These are phyloP conservation scores for Cladosporium sp. DNA, from an alignment of 2,329 filamentous ascomycete species.

Conservation along the genomic window DNA sequence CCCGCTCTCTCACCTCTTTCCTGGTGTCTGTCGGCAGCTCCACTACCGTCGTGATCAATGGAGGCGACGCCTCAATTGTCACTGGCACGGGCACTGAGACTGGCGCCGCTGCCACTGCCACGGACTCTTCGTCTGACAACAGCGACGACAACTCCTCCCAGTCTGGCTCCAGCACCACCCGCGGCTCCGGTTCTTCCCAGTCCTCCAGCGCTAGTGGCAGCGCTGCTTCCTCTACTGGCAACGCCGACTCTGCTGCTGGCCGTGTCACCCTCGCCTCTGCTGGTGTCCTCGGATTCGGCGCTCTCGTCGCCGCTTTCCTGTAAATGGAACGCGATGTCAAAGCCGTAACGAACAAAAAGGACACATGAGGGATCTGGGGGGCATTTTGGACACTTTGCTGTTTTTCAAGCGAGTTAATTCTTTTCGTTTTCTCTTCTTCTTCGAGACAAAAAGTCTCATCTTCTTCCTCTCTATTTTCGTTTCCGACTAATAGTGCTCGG, in stretches of 20 bases:
- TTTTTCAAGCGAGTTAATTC: slow-evolving; percentile 7
- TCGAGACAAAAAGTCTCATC: neutral
- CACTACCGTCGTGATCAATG: slow-evolving; percentile 28
- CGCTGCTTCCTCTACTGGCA: slow-evolving; percentile 13
- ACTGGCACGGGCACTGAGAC: slow-evolving; percentile 17
- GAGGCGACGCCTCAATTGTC: slow-evolving; percentile 18
- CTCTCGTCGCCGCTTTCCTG: slow-evolving; percentile 34
- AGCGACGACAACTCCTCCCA: slow-evolving; percentile 15
- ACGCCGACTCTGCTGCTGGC: slow-evolving; percentile 23
- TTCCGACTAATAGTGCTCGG: neutral
- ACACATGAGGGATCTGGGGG: slow-evolving; percentile 3
- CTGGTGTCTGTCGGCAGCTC: slow-evolving; percentile 29
- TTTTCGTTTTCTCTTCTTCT: slow-evolving; percentile 7
- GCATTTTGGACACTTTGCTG: slow-evolving; percentile 8
- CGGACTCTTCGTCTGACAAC: slow-evolving; percentile 15
- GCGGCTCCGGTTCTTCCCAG: slow-evolving; percentile 11
- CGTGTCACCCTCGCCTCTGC: slow-evolving; percentile 30
- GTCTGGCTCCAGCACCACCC: slow-evolving; percentile 1
- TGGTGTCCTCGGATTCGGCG: slow-evolving; percentile 34
- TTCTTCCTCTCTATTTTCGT: neutral
- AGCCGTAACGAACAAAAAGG: slow-evolving; percentile 13
- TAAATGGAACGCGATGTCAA: slow-evolving; percentile 18
- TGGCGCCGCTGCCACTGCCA: slow-evolving; percentile 14
- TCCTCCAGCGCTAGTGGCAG: slow-evolving; percentile 21
- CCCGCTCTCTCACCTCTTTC: slow-evolving; percentile 30